Conservation (phyloP, 1,139 yeast species). For the Hansenula sp. region DNA sequence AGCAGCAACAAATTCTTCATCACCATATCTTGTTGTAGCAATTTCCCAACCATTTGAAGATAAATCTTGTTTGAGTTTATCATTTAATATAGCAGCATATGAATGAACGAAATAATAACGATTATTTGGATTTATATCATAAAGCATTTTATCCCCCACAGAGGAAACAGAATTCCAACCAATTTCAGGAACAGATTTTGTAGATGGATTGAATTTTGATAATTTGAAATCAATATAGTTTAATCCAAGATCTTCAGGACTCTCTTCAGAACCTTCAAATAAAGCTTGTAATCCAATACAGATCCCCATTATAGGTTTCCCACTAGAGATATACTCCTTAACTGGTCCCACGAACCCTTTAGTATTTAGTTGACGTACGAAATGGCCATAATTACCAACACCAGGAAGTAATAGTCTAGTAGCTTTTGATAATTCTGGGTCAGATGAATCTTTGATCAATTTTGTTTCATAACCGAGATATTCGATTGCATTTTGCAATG, state of each 20-base stretch:
- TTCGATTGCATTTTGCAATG: slow-evolving; percentile 81
- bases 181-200: slow-evolving; percentile 89
- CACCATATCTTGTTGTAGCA: slow-evolving; percentile 70
- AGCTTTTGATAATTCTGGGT: slow-evolving; percentile 42
- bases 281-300: slow-evolving; percentile 93
- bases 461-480: slow-evolving; percentile 63
- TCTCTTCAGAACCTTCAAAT: slow-evolving; percentile 71
- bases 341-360: slow-evolving; percentile 66
- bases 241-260: slow-evolving; percentile 58
- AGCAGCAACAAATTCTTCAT: slow-evolving; percentile 83
- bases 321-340: slow-evolving; percentile 58
- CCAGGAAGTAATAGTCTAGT: slow-evolving; percentile 77
- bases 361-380: slow-evolving; percentile 62
- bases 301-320: slow-evolving; percentile 88
- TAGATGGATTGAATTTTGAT: slow-evolving; percentile 52
- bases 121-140: slow-evolving; percentile 56
- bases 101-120: slow-evolving; percentile 95
- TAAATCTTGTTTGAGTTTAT: slow-evolving; percentile 30
- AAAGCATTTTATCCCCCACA: slow-evolving; percentile 33
- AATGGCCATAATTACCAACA: slow-evolving; percentile 95
- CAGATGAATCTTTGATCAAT: slow-evolving; percentile 40
- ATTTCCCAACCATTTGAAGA: slow-evolving; percentile 66
- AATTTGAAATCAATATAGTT: slow-evolving; percentile 46
- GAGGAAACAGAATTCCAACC: slow-evolving; percentile 75
- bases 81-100: slow-evolving; percentile 64